Base-by-base conservation (phyloP, 179 eudicot species). In the Spinacia oleracea region DNA sequence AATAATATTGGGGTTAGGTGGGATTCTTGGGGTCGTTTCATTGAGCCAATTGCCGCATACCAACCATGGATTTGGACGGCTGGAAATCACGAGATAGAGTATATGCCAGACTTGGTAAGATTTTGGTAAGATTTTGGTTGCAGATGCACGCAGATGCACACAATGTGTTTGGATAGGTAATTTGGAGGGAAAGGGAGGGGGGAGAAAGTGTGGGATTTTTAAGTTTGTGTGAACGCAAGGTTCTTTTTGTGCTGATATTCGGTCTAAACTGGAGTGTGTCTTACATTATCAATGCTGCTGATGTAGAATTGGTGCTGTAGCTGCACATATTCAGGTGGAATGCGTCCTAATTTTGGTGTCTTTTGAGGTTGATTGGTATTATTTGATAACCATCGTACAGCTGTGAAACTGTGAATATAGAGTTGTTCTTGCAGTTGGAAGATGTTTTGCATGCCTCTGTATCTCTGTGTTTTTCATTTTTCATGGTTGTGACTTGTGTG, bases 71-170 rank as follows among this genome's bases (percentile, higher is more conserved):
- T 91, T 51, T 91, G 96, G 96, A 35, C 90, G 12, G 91, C 89
- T 14, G 96, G 96, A 60, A 91, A 91, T 88, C 96, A 91, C 85
- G 96, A 91, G 84, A 87, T 91, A 76, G 96, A 91, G 69, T 91
- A 71, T 48, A 70, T 89, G 85, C 96, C 96, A 31, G 70, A 87
- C 56, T 82, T 91, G 93, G 96, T 91, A 87, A 85, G 35, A 62
- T 62, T 62, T 82, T 91, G 93, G 96, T 91, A 87, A 85, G 35
- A 62, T 62, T 62, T 10, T 62, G 34, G 38, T 29, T 62, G 66
- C 35, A 62, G 18, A 62, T 62, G 20, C 66, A n/a, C n/a, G n/a
- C n/a, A n/a, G n/a, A n/a, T n/a, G n/a, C n/a, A n/a, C n/a, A n/a
- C n/a, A n/a, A n/a, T n/a, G n/a, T n/a, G n/a, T n/a, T n/a, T n/a